These are phyloP conservation scores for Typha latifolia DNA, from an alignment of 176 grass and related monocot species.

Conservation along the genomic window DNA sequence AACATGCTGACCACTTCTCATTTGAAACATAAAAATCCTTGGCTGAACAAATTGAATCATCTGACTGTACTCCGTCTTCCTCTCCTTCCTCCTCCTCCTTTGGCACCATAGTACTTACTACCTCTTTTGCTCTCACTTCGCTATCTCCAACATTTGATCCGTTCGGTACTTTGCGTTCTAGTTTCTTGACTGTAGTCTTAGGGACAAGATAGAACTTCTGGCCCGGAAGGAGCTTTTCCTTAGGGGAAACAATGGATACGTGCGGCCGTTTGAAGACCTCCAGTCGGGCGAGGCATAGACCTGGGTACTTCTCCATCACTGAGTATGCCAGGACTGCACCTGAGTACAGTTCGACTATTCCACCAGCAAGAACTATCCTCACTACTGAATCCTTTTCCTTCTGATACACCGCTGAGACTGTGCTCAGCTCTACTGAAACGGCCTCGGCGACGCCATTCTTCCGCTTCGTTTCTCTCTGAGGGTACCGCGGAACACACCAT, in stretches of 20 bases:
- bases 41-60: conserved; percentile 9
- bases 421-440: too few relatives aligned
- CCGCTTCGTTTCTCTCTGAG: too few relatives aligned
- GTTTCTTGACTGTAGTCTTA: conserved; percentile 17
- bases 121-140: neutral
- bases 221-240: conserved; percentile 39
- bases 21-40: conserved; percentile 15
- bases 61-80: neutral
- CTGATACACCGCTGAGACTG: too few relatives aligned
- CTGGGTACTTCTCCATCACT: conserved; percentile 47
- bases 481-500: too few relatives aligned
- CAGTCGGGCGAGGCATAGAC: conserved; percentile 37
- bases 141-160: neutral
- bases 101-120: neutral
- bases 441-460: too few relatives aligned
- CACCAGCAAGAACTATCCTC: conserved; percentile 38
- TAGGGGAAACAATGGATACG: conserved; percentile 22
- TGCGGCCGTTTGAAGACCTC: conserved; percentile 54
- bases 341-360: conserved; percentile 40
- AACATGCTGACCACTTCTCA: conserved; percentile 25
- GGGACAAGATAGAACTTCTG: conserved; percentile 51
- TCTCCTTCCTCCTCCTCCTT: conserved; percentile 1
- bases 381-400: conserved; percentile 21
- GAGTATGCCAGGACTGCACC: conserved; percentile 32
- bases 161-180: conserved; percentile 22